Evolutionary conservation across 1,139 yeast genomes (phyloP), one percentile per base, ranked within the genome.

Genomic region (Debaryomyces sp.): DNA sequence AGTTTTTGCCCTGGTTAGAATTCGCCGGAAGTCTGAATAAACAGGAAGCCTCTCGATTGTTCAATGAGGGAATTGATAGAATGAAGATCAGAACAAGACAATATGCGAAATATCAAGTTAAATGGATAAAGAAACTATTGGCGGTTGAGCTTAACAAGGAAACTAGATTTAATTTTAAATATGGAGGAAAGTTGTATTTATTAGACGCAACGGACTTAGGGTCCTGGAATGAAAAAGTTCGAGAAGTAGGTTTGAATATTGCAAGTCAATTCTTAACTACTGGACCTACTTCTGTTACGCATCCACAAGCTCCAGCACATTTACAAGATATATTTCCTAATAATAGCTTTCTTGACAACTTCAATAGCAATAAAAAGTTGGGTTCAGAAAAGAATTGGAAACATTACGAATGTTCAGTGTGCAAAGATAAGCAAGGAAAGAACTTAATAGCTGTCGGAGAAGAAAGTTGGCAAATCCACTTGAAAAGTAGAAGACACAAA

Each of bases 71-170:
- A 7, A 71, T 87, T 2, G 87, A 83, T 13, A 72, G 81, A 27
- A 94, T 94, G 98, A 91, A 94, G 63, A 72, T 82, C 1, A 75
- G 89, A 39, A 94, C 99, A 0, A 70, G 96, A 48, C 89, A 86
- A 60, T 94, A 94, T 64, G 96, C 98, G 1, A 85, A 86, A 53
- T 81, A 81, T 54, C 99, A 94, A 63, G 83, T 91, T n/a, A 91
- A 91, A 64, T 94, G 98, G 97, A 92, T 94, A 52, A 78, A 78
- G 45, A 89, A 87, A 57, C 74, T 85, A 49, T 70, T 94, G 29
- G 76, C 85, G 3, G 82, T 85, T 1, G 91, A 87, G 62, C 68
- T 87, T 21, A 66, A 70, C 10, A 76, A 76, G 47, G 87, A 83
- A 50, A 59, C 71, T 0, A 59, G 76, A n/a, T 80, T 80, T 51